Conservation (phyloP, 108 stramenopile genomes). For the Stephanodiscus triporus region DNA sequence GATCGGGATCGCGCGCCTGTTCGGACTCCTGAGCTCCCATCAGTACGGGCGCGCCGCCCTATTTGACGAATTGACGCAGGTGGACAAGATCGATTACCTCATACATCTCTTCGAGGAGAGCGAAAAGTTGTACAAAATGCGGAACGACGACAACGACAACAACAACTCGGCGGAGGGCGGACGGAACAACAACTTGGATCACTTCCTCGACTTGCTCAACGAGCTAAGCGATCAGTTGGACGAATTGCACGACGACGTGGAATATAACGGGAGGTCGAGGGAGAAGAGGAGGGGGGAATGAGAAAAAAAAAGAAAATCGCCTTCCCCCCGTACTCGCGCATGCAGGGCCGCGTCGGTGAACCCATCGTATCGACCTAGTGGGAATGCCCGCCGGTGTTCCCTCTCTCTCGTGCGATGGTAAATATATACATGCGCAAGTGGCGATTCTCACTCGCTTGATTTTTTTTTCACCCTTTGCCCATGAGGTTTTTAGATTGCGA, state of each 20-base stretch:
- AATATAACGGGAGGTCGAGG: no score
- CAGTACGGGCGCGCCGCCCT: not conserved
- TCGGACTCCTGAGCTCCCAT: not conserved
- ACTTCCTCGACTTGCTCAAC: not conserved
- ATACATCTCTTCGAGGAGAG: not conserved
- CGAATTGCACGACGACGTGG: not conserved
- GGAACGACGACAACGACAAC: not conserved
- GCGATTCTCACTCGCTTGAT: no score
- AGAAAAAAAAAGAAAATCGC: no score
- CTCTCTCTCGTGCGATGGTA: no score
- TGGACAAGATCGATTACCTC: not conserved
- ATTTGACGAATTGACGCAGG: constrained; percentile 4
- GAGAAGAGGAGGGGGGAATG: no score
- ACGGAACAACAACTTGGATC: not conserved
- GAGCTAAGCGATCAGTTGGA: not conserved
- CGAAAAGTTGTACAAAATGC: not conserved
- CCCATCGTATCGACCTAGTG: no score
- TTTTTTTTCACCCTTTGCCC: no score
- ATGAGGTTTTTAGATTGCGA: no score
- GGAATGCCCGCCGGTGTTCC: no score
- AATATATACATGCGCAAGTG: no score
- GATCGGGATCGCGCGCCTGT: not conserved
- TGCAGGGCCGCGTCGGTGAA: no score
- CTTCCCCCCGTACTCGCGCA: no score
- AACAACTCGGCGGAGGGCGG: not conserved